phyloP scores from a whole-genome alignment of 805 yeast genomes.

The Monosporozyma yasuniensis region DNA sequence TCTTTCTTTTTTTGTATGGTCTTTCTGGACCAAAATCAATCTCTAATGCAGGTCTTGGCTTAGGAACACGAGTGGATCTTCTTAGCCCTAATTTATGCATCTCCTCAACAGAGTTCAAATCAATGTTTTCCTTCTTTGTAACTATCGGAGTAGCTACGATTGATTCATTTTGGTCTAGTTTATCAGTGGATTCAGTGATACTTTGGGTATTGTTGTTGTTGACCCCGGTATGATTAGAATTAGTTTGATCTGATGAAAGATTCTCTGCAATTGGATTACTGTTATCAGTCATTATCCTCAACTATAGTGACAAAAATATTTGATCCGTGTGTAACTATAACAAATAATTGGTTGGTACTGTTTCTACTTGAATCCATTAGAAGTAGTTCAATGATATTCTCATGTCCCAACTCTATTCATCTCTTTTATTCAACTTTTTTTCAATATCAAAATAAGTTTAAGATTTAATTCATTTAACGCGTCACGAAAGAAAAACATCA shows the following conservation, averaged over 20 bases:
- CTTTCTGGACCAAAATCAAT: constrained; percentile 13
- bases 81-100: constrained; percentile 9
- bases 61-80: constrained; percentile 21
- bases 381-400: neutral
- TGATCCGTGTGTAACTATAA: neutral
- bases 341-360: neutral
- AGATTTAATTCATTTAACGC: neutral
- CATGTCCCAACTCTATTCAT: neutral
- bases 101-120: constrained; percentile 6
- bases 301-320: neutral
- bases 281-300: neutral
- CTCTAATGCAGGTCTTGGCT: constrained; percentile 15
- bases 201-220: neutral
- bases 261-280: neutral
- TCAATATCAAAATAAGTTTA: neutral
- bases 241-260: neutral
- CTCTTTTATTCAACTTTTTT: neutral
- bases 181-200: neutral
- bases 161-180: neutral
- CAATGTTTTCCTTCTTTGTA: neutral
- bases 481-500: neutral
- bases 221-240: neutral
- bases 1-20: constrained; percentile 7
- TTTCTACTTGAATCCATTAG: neutral
- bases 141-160: neutral